Base-by-base conservation (phyloP, 805 yeast genomes). In the Starmerella khaoyaiensis region DNA sequence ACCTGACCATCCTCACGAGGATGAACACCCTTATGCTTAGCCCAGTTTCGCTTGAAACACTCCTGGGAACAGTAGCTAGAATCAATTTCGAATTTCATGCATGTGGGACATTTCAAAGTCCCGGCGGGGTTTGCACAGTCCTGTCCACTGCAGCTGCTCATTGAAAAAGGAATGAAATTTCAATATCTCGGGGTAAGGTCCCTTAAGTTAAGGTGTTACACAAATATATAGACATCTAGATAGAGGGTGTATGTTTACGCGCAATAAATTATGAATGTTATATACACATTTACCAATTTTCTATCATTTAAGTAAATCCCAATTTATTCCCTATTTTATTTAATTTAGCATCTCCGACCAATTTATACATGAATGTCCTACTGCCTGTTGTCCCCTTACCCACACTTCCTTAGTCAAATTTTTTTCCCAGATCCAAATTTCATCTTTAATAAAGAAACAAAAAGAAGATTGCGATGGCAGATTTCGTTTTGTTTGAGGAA, bases 401-500 rank as follows among this genome's bases (percentile, higher is more conserved):
- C 4, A 37, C 28, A 15, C 7, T 7, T 16, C 39, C 45, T 43
- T 39, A 34, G 43, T 31, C 35, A 35, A 32, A 31, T 21, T 25
- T 37, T 36, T 41, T 43, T 43, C 21, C 21, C 27, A 29, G 14
- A 17, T 14, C 27, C 14, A 30, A 20, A 28, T 33, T 33, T 31
- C 35, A 12, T 19, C 24, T 6, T n/a, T 26, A 20, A 21, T 20
- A 12, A 25, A 27, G 26, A 30, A 39, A 22, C n/a, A 42, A 40
- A 22, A 24, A n/a, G n/a, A n/a, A n/a, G n/a, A n/a, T n/a, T 40
- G 55, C 53, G 54, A 67, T 68, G 81, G 83, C 84, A 62, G 94
- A 90, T 64, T 90, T 75, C 66, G 74, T 90, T 60, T 77, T 90
- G 56, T 87, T 79, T 62, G 98, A 90, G 69, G 97, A 90, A 69